These are phyloP conservation scores for Obba rivulosa DNA, from an alignment of 768 basidiomycete species.

Conservation along the genomic window DNA sequence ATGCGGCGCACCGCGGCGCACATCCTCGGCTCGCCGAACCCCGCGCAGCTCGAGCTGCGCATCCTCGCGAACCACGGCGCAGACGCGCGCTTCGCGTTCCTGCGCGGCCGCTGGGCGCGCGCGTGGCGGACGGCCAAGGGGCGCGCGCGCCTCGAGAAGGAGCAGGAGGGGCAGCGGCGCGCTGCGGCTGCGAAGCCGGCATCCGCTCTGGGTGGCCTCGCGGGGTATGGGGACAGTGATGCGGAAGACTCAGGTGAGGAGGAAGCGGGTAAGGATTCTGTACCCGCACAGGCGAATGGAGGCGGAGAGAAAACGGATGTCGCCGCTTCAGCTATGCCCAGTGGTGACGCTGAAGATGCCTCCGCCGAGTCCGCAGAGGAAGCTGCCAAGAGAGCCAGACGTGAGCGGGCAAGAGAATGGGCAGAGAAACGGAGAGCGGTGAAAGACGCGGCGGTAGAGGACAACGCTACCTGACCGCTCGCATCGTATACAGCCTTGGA, in stretches of 20 bases:
- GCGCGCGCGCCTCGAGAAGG: conserved; percentile 29
- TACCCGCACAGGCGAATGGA: not conserved
- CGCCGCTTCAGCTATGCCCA: not conserved
- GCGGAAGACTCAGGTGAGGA: conserved; percentile 19
- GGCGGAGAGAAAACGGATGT: not conserved
- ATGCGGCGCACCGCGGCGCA: conserved; percentile 75
- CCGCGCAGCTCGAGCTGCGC: conserved; percentile 79
- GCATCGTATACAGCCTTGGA: too few species aligned
- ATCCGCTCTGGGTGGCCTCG: conserved; percentile 50
- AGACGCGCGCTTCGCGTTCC: conserved; percentile 76
- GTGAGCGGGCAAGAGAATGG: conserved; percentile 56
- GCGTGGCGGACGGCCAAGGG: conserved; percentile 58
- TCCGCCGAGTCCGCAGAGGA: conserved; percentile 12
- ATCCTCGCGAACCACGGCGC: conserved; percentile 82
- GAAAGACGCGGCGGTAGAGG: not conserved
- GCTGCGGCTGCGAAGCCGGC: conserved; percentile 30
- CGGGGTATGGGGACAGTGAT: conserved; percentile 43
- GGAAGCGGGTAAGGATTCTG: not conserved
- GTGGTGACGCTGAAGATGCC: not conserved
- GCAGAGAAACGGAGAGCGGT: conserved; percentile 40
- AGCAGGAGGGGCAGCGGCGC: conserved; percentile 10
- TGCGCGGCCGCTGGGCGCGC: conserved; percentile 68
- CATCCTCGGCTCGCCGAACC: conserved; percentile 65
- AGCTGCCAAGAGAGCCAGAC: conserved; percentile 41
- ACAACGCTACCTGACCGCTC: too few species aligned